Conservation (phyloP, 768 basidiomycete species). For the Leccinum aurantiacum region DNA sequence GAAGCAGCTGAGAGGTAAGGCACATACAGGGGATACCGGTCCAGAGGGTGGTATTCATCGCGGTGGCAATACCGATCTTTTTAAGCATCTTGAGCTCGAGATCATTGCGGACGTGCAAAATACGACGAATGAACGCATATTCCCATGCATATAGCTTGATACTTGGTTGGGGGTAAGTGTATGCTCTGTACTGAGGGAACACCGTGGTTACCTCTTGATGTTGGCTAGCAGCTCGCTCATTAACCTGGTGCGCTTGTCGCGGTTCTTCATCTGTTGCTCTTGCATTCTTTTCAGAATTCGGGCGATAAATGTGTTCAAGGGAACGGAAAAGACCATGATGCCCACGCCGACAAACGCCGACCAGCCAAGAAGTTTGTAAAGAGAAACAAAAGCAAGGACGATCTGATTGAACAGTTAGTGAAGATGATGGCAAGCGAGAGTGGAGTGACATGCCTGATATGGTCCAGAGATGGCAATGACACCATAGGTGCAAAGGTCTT, state of each 20-base stretch:
- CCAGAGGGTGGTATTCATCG: slow-evolving; percentile 65
- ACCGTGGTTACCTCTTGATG: slow-evolving; percentile 64
- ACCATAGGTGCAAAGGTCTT: slow-evolving; percentile 81
- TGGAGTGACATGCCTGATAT: slow-evolving; percentile 58
- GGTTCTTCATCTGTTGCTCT: slow-evolving; percentile 89
- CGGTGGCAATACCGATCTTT: slow-evolving; percentile 77
- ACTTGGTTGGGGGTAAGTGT: slow-evolving; percentile 37
- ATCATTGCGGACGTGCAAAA: slow-evolving; percentile 79
- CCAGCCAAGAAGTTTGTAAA: slow-evolving; percentile 91
- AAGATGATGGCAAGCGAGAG: not conserved
- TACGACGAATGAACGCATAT: slow-evolving; percentile 77
- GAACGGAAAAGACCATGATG: slow-evolving; percentile 83
- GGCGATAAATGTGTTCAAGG: slow-evolving; percentile 74
- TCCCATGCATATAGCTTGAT: slow-evolving; percentile 97
- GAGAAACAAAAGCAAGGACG: slow-evolving; percentile 81
- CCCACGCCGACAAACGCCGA: slow-evolving; percentile 86
- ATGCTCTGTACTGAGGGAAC: not conserved
- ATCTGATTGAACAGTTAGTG: slow-evolving; percentile 47
- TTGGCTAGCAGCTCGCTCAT: slow-evolving; percentile 95
- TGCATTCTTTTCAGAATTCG: slow-evolving; percentile 72
- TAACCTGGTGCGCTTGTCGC: slow-evolving; percentile 76
- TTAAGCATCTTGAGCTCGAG: slow-evolving; percentile 78
- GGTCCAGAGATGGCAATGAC: slow-evolving; percentile 85
- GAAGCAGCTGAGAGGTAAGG: not conserved
- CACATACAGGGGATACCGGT: slow-evolving; percentile 56